Percentiles rank a stretch among this genome's conserved stretches.
Conservation (phyloP, 805 yeast species). For the Ogataea trehaloabstinens region DNA sequence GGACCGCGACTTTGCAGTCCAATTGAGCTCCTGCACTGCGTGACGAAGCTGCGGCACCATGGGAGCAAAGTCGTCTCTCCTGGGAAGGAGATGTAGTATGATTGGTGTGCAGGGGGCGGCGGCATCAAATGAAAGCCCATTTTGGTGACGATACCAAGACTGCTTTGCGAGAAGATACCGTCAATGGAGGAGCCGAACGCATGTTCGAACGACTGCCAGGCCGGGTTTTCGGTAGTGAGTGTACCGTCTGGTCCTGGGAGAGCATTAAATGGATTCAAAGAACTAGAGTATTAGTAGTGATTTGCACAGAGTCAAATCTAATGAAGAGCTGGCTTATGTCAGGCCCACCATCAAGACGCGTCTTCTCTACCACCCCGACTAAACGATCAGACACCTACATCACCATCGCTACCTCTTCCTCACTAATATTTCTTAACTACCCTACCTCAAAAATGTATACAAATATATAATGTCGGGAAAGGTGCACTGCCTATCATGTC, state of each 20-base stretch:
- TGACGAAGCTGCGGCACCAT: conserved; percentile 1
- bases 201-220: conserved; percentile 1
- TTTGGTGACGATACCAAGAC: not conserved
- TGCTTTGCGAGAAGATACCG: conserved; percentile 1
- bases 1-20: conserved; percentile 1
- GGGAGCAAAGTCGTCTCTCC: not conserved
- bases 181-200: conserved; percentile 1
- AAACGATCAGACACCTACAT: no score
- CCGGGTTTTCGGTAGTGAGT: conserved; percentile 1
- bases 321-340: no score
- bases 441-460: no score
- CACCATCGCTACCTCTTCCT: no score
- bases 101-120: conserved; percentile 1
- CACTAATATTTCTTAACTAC: no score
- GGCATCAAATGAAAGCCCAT: conserved; percentile 1
- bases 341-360: no score
- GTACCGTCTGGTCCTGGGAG: conserved; percentile 1
- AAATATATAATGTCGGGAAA: no score
- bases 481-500: no score
- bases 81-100: conserved; percentile 1
- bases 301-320: no score
- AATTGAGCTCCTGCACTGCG: conserved; percentile 1
- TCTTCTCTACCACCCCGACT: no score
- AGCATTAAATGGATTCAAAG: no score
- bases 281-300: no score